A percentile compares a stretch with the other conserved stretches of the same genome.
phyloP scores from a whole-genome alignment of 768 basidiomycete genomes.

The Cystobasidium tubakii region DNA sequence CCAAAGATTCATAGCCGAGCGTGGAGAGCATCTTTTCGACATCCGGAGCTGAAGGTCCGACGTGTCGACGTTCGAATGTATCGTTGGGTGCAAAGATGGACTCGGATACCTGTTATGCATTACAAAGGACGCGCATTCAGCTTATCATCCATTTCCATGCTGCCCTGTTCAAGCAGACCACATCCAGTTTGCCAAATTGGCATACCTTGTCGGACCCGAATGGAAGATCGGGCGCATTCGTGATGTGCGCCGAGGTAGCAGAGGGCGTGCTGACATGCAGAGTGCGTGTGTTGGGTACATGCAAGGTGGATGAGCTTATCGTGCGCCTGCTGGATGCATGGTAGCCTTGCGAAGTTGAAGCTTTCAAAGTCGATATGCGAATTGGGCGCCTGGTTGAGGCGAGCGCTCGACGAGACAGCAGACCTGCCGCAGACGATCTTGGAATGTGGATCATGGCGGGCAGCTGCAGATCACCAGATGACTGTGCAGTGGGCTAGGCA shows the following conservation, averaged over 20 bases:
- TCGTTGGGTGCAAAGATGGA: conserved; percentile 75
- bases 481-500: too few relatives aligned
- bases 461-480: neutral
- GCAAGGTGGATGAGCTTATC: neutral
- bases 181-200: too few relatives aligned
- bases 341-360: neutral
- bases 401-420: neutral
- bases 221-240: conserved; percentile 17
- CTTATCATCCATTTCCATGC: neutral
- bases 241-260: conserved; percentile 19
- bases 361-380: neutral
- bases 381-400: neutral
- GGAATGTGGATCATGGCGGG: neutral
- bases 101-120: neutral
- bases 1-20: conserved; percentile 80
- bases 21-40: conserved; percentile 71
- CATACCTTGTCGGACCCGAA: conserved; percentile 1
- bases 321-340: neutral
- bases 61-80: conserved; percentile 80
- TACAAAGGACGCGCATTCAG: neutral
- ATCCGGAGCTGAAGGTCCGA: conserved; percentile 83
- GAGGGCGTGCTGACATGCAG: neutral
- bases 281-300: neutral
- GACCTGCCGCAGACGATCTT: neutral
- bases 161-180: neutral